Evolutionary conservation across 176 grass and related monocot species (phyloP), one percentile per base, ranked within the genome.

Genomic region (Musa schizocarpa): DNA sequence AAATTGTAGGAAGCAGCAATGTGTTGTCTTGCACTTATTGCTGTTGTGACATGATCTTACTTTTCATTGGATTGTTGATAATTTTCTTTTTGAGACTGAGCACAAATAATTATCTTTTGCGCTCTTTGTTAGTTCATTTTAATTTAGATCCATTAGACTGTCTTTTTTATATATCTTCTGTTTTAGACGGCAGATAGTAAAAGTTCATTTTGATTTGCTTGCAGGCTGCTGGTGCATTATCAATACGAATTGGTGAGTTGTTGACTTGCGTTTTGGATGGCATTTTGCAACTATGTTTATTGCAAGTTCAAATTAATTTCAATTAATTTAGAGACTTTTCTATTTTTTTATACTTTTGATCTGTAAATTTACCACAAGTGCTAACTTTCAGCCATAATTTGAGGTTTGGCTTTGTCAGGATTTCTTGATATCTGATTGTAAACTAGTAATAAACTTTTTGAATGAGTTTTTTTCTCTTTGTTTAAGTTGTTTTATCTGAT

Each of bases 181-280:
- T 19, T 54, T 8, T 11, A 79, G 21, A 20, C 61, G 13, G 1
- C 21, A n/a, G 0, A 58, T 20, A 56, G 57, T 96, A 2, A 75
- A 43, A 43, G 58, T 56, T 3, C 71, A 16, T 17, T 74, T 53
- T 81, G 29, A 54, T 86, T 88, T 63, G 81, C 85, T 0, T 66
- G 79, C 87, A 97, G 93, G 95, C 95, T 89, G 95, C 95, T 79
- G 90, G 95, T 11, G 95, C 95, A 62, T 88, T 99, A 43, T 94
- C 84, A 76, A 94, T 99, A 77, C 87, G 87, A 75, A 99, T 99
- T 82, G 90, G 94, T 93, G 22, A 93, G 88, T 89, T 81, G 1
- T 65, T 88, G 75, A 22, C 34, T 53, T 69, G 50, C 34, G 0
- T 43, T 43, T 34, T 34, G 29, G 29, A 34, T 34, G 29, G 29